Evolutionary conservation across 1,139 yeast species (phyloP), one percentile per base, ranked within the genome.

Genomic region (Saccharomycopsis phalli): DNA sequence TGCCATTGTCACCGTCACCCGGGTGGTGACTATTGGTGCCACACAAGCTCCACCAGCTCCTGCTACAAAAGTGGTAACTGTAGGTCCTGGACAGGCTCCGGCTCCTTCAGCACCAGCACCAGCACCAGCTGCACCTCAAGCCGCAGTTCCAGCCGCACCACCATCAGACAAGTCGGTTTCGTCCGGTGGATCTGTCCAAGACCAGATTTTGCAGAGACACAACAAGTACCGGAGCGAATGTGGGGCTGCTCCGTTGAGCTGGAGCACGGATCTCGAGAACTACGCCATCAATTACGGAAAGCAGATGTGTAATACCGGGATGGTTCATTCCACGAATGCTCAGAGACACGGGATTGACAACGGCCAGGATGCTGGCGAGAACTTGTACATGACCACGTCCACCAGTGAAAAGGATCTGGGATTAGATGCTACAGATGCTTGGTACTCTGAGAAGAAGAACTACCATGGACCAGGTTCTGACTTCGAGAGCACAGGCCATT

Each of bases 301-400:
- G 16, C 22, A 21, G 4, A 10, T 36, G 6, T 36, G 40, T 13
- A 4, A 11, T 7, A 17, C 23, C 8, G 36, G 40, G 5, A 21
- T 40, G 31, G 36, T 30, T 3, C 43, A 40, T 18, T 40, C 43
- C 4, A n/a, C n/a, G n/a, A n/a, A n/a, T n/a, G n/a, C n/a, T n/a
- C 14, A n/a, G 5, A 14, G 8, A 4, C 4, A 5, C 4, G 41
- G 41, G 11, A 36, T 36, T 36, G n/a, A n/a, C n/a, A n/a, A n/a
- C n/a, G n/a, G n/a, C n/a, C n/a, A n/a, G n/a, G n/a, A n/a, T n/a
- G n/a, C n/a, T n/a, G 43, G 43, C 3, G 43, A 40, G 29, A 40
- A 40, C 26, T 17, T 40, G 4, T 40, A 40, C 27, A 18, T 26
- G 40, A 16, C 25, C 25, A 13, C 21, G 4, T 4, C 25, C 7